Base-by-base conservation (phyloP, 1,284 basidiomycete species). In the Agaricales sp. region DNA sequence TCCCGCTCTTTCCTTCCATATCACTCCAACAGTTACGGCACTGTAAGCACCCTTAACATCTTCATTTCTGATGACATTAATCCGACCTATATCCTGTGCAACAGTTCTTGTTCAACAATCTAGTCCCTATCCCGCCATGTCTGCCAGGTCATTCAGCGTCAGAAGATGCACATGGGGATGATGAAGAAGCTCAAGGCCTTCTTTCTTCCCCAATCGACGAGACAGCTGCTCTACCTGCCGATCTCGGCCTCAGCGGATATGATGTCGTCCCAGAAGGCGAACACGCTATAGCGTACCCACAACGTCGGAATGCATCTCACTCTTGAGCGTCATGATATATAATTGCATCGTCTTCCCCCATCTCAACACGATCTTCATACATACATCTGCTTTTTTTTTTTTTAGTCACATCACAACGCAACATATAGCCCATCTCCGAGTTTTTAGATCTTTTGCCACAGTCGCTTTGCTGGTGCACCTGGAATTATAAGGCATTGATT, bases 41-140 rank as follows among this genome's bases (percentile, higher is more conserved):
- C 78, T 57, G 78, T 81, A 53, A 60, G 67, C 62, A 48, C 51
- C 47, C 46, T 41, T 41, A n/a, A 8, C 39, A 46, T 37, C 53
- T 35, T 49, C 45, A 35, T 47, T 45, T 37, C 50, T 30, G 35
- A 49, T 46, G 50, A 43, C 52, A 50, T 43, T 26, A 14, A 41
- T 38, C 22, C 45, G 21, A 49, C 47, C 50, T 59, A 20, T n/a
- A n/a, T n/a, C n/a, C n/a, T n/a, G n/a, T n/a, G n/a, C n/a, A n/a
- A n/a, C 58, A 82, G 79, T 89, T 89, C 71, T 65, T 88, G 45
- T 90, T 89, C 68, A 90, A 90, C 65, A 76, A 80, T 59, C 71
- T 90, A 43, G 76, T 90, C 53, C 65, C 67, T 22, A 69, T 75
- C 2, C 87, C 86, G 8, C 58, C 69, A 8, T 87, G 79, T 67